These are phyloP conservation scores for Ramaria sp. DNA, from an alignment of 768 basidiomycete species.

Conservation along the genomic window DNA sequence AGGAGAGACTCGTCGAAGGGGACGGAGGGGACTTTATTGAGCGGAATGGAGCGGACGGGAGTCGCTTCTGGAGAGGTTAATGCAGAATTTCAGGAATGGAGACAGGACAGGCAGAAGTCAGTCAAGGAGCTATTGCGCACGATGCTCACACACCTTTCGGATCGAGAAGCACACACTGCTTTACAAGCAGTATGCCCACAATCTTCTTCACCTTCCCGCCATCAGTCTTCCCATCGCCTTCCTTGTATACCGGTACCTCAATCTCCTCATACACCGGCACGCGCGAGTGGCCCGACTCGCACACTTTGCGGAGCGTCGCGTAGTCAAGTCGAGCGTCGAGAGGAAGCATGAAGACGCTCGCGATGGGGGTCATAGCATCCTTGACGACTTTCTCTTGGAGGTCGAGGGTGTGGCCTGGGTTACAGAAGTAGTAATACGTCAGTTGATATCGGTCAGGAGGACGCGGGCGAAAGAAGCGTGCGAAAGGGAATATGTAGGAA, in stretches of 20 bases:
- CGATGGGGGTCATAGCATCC: conserved; percentile 78
- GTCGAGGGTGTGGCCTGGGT: conserved; percentile 36
- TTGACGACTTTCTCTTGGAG: conserved; percentile 73
- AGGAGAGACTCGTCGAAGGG: conserved; percentile 80
- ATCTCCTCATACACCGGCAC: conserved; percentile 77
- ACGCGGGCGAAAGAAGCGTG: too few relatives aligned
- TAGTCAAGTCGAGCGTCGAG: conserved; percentile 79
- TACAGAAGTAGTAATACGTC: background rate
- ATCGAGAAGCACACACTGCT: conserved; percentile 80
- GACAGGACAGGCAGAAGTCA: background rate
- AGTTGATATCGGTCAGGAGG: background rate
- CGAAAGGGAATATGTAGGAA: background rate
- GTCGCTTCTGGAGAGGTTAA: conserved; percentile 46
- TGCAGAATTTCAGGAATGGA: background rate
- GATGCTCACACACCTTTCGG: conserved; percentile 47
- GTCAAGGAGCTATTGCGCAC: too few relatives aligned
- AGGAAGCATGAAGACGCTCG: conserved; percentile 76
- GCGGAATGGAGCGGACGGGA: conserved; percentile 70
- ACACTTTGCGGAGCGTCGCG: conserved; percentile 64
- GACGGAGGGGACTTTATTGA: conserved; percentile 81
- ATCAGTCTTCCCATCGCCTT: conserved; percentile 1
- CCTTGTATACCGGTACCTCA: conserved; percentile 35
- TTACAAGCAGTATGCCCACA: conserved; percentile 77
- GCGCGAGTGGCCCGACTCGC: conserved; percentile 71
- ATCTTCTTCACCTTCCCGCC: conserved; percentile 61